Evolutionary conservation across 169 alveolate species (phyloP), one percentile per base, ranked within the genome.

Genomic region (Besnoitia besnoiti): DNA sequence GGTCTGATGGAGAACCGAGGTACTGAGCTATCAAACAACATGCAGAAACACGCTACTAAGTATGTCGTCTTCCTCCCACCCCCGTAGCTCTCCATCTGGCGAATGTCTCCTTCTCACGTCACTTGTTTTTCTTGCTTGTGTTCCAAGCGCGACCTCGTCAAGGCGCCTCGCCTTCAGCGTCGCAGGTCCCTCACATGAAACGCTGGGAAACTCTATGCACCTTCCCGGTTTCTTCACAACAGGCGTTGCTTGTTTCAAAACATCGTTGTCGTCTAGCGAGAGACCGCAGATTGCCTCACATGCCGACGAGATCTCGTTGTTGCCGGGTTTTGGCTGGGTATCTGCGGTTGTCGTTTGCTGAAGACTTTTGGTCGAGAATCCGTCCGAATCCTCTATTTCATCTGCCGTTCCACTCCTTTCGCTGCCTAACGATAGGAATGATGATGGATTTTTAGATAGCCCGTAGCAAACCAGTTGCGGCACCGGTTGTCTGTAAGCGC

Each of bases 141-240:
- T 24, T 55, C 73, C 73, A 21, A 55, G 27, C 10, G 30, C 16
- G 27, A 55, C 27, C 35, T 55, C 73, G 73, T 55, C 73, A 2
- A 73, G 84, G 33, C 84, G 84, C 33, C 84, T 33, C 27, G 84
- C 84, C 84, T 73, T 73, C 14, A 73, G 84, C 24, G 33, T 73
- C 27, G 33, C 27, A 33, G 73, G 73, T 33, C 5, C 35, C 27
- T 55, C 73, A 55, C 73, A 55, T 55, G 16, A 33, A 21, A 33
- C 27, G 73, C 73, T 21, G 27, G 73, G 0, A 55, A 33, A 24
- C 73, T 55, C 73, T 27, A 55, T 27, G 0, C 27, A 5, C 30
- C 35, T 55, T 5, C 73, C 27, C 73, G 73, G 21, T 55, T 55
- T 55, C 33, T 33, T 27, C 73, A 24, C 73, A 55, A 8, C 73